Evolutionary conservation across 2,329 filamentous ascomycete species (phyloP).

Genomic region (Trichoderma atrobrunneum): DNA sequence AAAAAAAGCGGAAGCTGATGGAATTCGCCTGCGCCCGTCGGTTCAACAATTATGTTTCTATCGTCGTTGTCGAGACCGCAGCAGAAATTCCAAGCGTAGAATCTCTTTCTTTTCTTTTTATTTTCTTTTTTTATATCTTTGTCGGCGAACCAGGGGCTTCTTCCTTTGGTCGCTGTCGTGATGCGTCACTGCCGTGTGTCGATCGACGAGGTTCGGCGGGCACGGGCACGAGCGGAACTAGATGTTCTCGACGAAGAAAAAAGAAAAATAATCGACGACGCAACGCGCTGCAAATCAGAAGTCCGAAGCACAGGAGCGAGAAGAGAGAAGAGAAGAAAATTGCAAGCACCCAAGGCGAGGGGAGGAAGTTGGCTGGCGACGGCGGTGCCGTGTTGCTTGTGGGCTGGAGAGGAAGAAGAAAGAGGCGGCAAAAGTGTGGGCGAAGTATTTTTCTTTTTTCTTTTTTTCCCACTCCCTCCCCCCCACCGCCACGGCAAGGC

Average conservation of each 20-base stretch:
- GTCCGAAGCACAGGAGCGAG: slow-evolving; percentile 25
- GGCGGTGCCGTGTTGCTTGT: slow-evolving; percentile 42
- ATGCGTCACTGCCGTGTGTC: slow-evolving; percentile 14
- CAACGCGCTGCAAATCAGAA: slow-evolving; percentile 13
- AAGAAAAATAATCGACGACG: not conserved
- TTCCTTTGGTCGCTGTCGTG: not conserved
- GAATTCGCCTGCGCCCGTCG: not conserved
- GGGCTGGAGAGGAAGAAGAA: slow-evolving; percentile 27
- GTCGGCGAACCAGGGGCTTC: slow-evolving; percentile 14
- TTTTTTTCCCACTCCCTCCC: not conserved
- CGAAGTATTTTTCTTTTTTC: slow-evolving; percentile 28
- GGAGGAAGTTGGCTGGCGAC: slow-evolving; percentile 38
- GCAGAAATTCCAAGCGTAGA: not conserved
- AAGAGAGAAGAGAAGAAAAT: slow-evolving; percentile 34
- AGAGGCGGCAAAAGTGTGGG: slow-evolving; percentile 22
- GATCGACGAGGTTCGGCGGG: slow-evolving; percentile 14
- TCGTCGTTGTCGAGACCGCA: not conserved
- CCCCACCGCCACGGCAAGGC: slow-evolving; percentile 11
- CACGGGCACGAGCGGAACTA: not conserved
- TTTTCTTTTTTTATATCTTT: not conserved
- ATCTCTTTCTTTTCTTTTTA: not conserved
- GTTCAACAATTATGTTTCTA: not conserved
- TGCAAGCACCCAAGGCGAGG: slow-evolving; percentile 40
- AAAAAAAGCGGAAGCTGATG: not conserved
- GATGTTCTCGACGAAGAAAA: not conserved